Evolutionary conservation across 768 basidiomycete species (phyloP).

Genomic region (Leccinum boreale): DNA sequence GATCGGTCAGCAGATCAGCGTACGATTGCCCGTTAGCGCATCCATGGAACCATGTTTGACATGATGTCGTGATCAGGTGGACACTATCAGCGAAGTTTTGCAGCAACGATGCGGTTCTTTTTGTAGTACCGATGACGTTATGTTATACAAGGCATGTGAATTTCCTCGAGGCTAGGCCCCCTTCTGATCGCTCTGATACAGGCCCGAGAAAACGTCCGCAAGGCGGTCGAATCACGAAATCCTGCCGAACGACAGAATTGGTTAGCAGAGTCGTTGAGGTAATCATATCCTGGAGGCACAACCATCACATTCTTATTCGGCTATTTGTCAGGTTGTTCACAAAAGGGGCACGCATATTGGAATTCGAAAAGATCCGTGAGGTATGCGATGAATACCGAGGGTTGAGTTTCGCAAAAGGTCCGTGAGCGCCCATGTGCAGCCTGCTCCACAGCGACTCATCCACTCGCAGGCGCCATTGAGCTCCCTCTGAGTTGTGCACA

Average conservation of each 20-base stretch:
- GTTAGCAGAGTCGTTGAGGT: slow-evolving; percentile 88
- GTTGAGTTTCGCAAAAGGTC: slow-evolving; percentile 79
- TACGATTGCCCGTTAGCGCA: slow-evolving; percentile 36
- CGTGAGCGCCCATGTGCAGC: slow-evolving; percentile 11
- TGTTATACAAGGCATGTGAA: slow-evolving; percentile 81
- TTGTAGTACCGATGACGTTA: slow-evolving; percentile 97
- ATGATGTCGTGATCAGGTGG: slow-evolving; percentile 57
- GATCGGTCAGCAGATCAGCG: slow-evolving; percentile 94
- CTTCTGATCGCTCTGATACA: slow-evolving; percentile 28
- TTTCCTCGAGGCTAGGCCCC: slow-evolving; percentile 1
- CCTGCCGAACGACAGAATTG: slow-evolving; percentile 71
- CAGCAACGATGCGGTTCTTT: slow-evolving; percentile 96
- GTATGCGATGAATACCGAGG: slow-evolving; percentile 88
- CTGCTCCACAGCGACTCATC: neutral
- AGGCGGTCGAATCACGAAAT: slow-evolving; percentile 79
- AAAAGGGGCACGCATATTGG: slow-evolving; percentile 82
- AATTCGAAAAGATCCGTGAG: slow-evolving; percentile 80
- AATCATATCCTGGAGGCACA: slow-evolving; percentile 12
- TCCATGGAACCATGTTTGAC: neutral
- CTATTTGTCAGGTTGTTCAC: slow-evolving; percentile 64
- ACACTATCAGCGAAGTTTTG: slow-evolving; percentile 92
- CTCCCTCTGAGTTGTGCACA: slow-evolving; percentile 83
- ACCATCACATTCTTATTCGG: slow-evolving; percentile 4
- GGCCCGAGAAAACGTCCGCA: slow-evolving; percentile 93
- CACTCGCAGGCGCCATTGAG: slow-evolving; percentile 67